Evolutionary conservation across 2,329 filamentous ascomycete genomes (phyloP).

Genomic region (Cladosporium oxysporum): DNA sequence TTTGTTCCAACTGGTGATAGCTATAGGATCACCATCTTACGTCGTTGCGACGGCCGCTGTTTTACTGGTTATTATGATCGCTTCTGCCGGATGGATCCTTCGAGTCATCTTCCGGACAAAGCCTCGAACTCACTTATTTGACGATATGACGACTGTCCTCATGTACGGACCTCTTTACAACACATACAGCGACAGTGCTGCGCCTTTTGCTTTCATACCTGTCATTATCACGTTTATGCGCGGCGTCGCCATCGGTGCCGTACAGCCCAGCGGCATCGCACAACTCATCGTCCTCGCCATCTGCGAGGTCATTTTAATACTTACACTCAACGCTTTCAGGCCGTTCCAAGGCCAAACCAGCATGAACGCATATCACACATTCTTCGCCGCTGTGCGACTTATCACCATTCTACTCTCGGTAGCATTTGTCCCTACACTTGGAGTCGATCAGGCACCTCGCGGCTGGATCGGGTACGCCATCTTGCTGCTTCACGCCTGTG

Average conservation of each 20-base stretch:
- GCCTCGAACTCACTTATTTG: slow-evolving; percentile 84
- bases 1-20: slow-evolving; percentile 85
- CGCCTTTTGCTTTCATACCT: slow-evolving; percentile 85
- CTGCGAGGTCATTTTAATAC: slow-evolving; percentile 86
- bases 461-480: slow-evolving; percentile 97
- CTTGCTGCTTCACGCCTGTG: slow-evolving; percentile 78
- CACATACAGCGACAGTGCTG: slow-evolving; percentile 91
- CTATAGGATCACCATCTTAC: slow-evolving; percentile 65
- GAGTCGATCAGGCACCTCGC: slow-evolving; percentile 74
- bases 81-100: slow-evolving; percentile 76
- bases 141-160: slow-evolving; percentile 86
- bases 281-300: slow-evolving; percentile 91
- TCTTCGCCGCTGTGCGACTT: slow-evolving; percentile 78
- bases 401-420: slow-evolving; percentile 57
- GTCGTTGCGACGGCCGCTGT: slow-evolving; percentile 74
- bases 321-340: slow-evolving; percentile 84
- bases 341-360: slow-evolving; percentile 90
- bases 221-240: slow-evolving; percentile 81
- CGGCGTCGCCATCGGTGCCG: slow-evolving; percentile 85
- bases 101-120: slow-evolving; percentile 77
- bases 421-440: slow-evolving; percentile 80
- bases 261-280: slow-evolving; percentile 89
- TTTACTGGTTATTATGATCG: slow-evolving; percentile 70
- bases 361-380: slow-evolving; percentile 94
- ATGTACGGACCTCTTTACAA: slow-evolving; percentile 94